These are phyloP conservation scores for Pisolithus orientalis DNA, from an alignment of 768 basidiomycete genomes.

Conservation along the genomic window DNA sequence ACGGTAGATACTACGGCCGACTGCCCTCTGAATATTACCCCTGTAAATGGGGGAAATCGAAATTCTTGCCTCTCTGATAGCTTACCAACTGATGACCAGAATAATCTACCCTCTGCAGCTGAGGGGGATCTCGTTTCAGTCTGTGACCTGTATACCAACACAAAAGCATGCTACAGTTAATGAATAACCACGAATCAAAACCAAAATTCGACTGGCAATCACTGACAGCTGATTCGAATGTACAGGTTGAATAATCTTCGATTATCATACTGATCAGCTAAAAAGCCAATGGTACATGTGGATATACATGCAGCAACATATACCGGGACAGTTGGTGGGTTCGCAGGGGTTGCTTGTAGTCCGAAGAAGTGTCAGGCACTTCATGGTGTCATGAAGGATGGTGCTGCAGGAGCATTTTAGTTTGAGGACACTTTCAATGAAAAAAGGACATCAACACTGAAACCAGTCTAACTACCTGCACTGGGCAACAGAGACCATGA, in stretches of 20 bases:
- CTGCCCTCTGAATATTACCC: conserved; percentile 72
- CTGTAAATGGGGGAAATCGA: conserved; percentile 22
- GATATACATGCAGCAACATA: conserved; percentile 63
- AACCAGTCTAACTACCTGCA: neutral
- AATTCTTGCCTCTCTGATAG: neutral
- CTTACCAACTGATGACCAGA: conserved; percentile 60
- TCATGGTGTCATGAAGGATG: neutral
- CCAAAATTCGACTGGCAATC: too few species aligned
- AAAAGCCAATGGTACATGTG: conserved; percentile 58
- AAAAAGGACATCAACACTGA: conserved; percentile 39
- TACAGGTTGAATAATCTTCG: conserved; percentile 64
- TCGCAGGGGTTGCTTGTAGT: conserved; percentile 67
- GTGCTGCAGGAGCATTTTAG: neutral
- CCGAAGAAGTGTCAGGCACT: conserved; percentile 23
- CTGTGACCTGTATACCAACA: conserved; percentile 16
- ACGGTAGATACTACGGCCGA: conserved; percentile 75
- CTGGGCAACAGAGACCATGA: neutral
- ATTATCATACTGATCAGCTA: conserved; percentile 54
- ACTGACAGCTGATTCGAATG: conserved; percentile 14
- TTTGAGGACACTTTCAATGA: too few species aligned
- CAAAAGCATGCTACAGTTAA: conserved; percentile 15
- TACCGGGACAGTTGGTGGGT: conserved; percentile 72
- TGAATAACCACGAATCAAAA: too few species aligned
- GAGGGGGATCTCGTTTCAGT: conserved; percentile 4
- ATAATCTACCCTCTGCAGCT: conserved; percentile 68